Percentiles rank a stretch among this genome's conserved stretches.
phyloP scores from a whole-genome alignment of 176 grass and related monocot genomes.

The Oryza nivara region DNA sequence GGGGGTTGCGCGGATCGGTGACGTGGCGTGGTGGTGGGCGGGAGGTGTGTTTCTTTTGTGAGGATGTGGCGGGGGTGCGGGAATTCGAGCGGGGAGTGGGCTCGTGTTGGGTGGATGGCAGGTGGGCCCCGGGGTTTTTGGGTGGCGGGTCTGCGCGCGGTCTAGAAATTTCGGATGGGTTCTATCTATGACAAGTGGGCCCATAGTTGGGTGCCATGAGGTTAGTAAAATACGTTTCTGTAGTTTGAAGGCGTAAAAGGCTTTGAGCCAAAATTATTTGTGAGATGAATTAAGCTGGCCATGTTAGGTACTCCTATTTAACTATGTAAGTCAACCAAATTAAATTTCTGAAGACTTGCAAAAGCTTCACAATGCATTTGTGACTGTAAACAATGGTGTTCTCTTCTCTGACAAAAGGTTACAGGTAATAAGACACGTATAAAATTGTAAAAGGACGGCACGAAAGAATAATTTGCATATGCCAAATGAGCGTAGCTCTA shows the following conservation, averaged over 20 bases:
- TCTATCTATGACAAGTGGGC: neutral
- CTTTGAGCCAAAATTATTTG: too few species aligned
- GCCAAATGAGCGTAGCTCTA: too few species aligned
- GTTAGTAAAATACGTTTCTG: neutral
- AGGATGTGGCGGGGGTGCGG: conserved; percentile 32
- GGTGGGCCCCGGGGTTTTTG: neutral
- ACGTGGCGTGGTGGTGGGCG: conserved; percentile 39
- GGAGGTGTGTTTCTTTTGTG: conserved; percentile 69
- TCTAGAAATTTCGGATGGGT: conserved; percentile 29
- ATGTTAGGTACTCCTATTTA: neutral
- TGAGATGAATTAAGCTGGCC: neutral
- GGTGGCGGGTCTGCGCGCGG: neutral
- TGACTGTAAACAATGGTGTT: neutral
- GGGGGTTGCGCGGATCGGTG: conserved; percentile 52
- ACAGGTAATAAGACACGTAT: too few species aligned
- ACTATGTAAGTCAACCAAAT: neutral
- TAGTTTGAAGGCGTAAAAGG: neutral
- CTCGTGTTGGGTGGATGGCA: neutral
- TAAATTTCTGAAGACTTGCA: neutral
- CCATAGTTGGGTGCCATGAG: neutral
- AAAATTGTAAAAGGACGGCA: too few species aligned
- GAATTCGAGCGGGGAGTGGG: neutral
- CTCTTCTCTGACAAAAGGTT: too few species aligned
- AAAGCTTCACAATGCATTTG: neutral
- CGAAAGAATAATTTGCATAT: too few species aligned